Percentiles rank a stretch among this genome's conserved stretches.
These are phyloP conservation scores for Ophiostoma triangulosporum DNA, from an alignment of 2,329 filamentous ascomycete species.

Conservation along the genomic window DNA sequence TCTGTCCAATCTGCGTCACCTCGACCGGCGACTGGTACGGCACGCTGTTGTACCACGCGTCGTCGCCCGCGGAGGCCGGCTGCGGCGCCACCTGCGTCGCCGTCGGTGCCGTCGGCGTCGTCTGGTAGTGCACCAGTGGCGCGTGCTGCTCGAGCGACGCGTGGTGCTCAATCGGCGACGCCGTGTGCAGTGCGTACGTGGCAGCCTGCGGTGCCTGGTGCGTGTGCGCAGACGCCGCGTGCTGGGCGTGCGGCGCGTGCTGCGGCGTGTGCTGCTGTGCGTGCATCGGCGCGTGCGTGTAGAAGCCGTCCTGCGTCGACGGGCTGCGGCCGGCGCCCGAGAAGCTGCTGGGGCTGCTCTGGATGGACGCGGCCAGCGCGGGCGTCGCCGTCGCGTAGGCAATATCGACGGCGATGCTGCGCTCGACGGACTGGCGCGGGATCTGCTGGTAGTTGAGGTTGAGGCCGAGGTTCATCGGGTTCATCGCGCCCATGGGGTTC, in stretches of 20 bases:
- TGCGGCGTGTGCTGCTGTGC: background rate
- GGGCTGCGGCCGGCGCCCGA: slow-evolving; percentile 40
- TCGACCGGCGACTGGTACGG: slow-evolving; percentile 45
- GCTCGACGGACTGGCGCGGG: slow-evolving; percentile 34
- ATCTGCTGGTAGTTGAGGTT: slow-evolving; percentile 36
- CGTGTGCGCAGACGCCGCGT: background rate
- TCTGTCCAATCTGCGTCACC: slow-evolving; percentile 38
- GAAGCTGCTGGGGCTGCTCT: slow-evolving; percentile 48
- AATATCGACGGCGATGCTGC: slow-evolving; percentile 31
- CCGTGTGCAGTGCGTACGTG: slow-evolving; percentile 33
- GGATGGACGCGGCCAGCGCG: slow-evolving; percentile 33
- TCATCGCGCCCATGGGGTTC: background rate
- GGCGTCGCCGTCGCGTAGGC: slow-evolving; percentile 32
- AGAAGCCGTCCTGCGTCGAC: slow-evolving; percentile 39
- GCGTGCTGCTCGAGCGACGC: slow-evolving; percentile 18
- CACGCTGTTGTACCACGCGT: slow-evolving; percentile 38
- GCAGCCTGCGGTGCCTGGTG: slow-evolving; percentile 27
- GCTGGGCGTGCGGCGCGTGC: background rate
- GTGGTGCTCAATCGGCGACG: slow-evolving; percentile 33
- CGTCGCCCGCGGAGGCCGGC: slow-evolving; percentile 26
- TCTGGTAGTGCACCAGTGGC: slow-evolving; percentile 24
- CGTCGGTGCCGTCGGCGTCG: slow-evolving; percentile 15
- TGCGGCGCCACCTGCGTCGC: slow-evolving; percentile 18
- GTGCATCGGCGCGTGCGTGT: slow-evolving; percentile 33
- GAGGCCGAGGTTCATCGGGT: slow-evolving; percentile 32